Base-by-base conservation (phyloP, 352 stramenopile genomes). In the Globisporangium canariense region DNA sequence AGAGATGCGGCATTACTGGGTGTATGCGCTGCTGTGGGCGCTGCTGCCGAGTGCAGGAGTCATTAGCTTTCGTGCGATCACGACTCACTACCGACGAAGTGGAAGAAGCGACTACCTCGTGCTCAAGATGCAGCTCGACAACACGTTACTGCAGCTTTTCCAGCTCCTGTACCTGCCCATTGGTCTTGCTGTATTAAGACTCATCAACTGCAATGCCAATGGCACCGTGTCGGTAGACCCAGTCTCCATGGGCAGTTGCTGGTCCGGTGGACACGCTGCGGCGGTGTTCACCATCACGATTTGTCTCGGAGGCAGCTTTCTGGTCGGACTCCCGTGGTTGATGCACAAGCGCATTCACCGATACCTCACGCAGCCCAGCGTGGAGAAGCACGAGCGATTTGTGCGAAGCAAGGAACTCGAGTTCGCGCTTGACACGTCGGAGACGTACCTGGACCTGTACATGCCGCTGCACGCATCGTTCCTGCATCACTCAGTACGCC, bases 151-250 rank as follows among this genome's bases (percentile, higher is more conserved):
- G 20, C 68, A 78, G 50, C 20, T 76, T 2, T 53, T 83, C 36
- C 77, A 89, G 64, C 36, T 81, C 11, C 30, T 89, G 22, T 91
- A 90, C 53, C 11, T 90, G 1, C 83, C 80, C 1, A 65, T 89
- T n/a, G 83, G 79, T 2, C 61, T 91, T 8, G 73, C 81, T 0
- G 76, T 81, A n/a, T n/a, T 86, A 2, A 69, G 83, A 1, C 66
- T 91, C 8, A 61, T 89, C 40, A 86, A 89, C 60, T 91, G 81
- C 56, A 68, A 86, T 34, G 66, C 46, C 9, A 40, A 72, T 52
- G 74, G 71, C 7, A 10, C 13, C 2, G 71, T 88, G 6, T 77
- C 78, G 1, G 78, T 90, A 0, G 81, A 90, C 57, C 78, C 81
- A 6, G 46, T n/a, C 0, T 54, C 56, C 0, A 68, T 85, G 43